Evolutionary conservation across 306 rosid species (phyloP).

Genomic region (Geum urbanum): DNA sequence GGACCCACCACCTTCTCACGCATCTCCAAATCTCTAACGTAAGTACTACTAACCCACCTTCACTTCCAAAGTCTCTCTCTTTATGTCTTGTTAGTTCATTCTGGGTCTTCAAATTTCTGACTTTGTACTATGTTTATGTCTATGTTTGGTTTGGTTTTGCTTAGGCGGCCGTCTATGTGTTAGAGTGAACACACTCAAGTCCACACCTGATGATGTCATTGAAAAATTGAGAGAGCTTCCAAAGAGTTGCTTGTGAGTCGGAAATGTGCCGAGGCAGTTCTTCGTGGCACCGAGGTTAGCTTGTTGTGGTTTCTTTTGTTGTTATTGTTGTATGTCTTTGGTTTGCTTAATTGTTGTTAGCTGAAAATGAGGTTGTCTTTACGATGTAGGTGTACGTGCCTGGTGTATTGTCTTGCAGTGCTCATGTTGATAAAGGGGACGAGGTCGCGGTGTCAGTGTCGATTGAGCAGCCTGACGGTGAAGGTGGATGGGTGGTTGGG

Average conservation of each 20-base stretch:
- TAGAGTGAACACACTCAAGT: slow-evolving; percentile 71
- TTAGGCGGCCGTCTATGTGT: slow-evolving; percentile 76
- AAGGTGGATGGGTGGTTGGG: slow-evolving; percentile 72
- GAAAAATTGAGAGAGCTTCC: slow-evolving; percentile 46
- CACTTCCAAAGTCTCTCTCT: not conserved
- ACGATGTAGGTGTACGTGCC: slow-evolving; percentile 76
- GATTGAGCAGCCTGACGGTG: slow-evolving; percentile 67
- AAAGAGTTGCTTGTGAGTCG: slow-evolving; percentile 88
- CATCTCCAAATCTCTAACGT: slow-evolving; percentile 80
- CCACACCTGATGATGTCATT: slow-evolving; percentile 49
- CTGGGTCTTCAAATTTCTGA: not conserved
- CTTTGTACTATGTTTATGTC: not conserved
- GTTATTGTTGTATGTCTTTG: not conserved
- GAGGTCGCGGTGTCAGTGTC: slow-evolving; percentile 76
- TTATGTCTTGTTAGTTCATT: not conserved
- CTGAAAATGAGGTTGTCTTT: slow-evolving; percentile 2
- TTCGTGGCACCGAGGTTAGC: slow-evolving; percentile 90
- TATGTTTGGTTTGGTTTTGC: slow-evolving; percentile 4
- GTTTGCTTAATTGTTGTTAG: not conserved
- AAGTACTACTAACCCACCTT: not conserved
- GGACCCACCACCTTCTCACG: slow-evolving; percentile 66
- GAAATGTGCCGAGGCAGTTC: slow-evolving; percentile 97
- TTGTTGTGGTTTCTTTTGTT: not conserved
- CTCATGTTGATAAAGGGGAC: slow-evolving; percentile 88
- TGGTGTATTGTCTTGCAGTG: slow-evolving; percentile 90